Percentiles rank a stretch among this genome's conserved stretches.
Evolutionary conservation across 371 early-diverging fungal genomes (phyloP).

Genomic region (Cokeromyces recurvatus): DNA sequence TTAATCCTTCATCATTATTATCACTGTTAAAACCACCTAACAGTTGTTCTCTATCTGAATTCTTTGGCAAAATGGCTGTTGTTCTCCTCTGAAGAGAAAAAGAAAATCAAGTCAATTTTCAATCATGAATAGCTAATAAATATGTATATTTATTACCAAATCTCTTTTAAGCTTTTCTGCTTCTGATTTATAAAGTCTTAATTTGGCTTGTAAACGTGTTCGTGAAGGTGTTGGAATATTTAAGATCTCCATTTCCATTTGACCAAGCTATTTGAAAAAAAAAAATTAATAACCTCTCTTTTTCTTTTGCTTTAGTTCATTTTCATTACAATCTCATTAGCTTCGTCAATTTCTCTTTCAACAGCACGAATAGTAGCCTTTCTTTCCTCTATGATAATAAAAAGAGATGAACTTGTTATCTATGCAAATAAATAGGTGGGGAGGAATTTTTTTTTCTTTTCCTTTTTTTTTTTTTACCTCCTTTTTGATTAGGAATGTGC

Average conservation of each 20-base stretch:
- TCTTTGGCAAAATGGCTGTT: constrained; percentile 34
- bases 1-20: constrained; percentile 22
- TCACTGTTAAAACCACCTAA: constrained; percentile 51
- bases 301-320: not conserved
- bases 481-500: constrained; percentile 54
- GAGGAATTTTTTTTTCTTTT: not conserved
- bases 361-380: constrained; percentile 70
- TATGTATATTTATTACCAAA: constrained; percentile 38
- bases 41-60: constrained; percentile 60
- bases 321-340: constrained; percentile 75
- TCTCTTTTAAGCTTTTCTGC: constrained; percentile 73
- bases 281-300: not conserved
- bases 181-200: constrained; percentile 74
- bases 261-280: constrained; percentile 57
- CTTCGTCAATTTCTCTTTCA: constrained; percentile 88
- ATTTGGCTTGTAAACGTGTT: constrained; percentile 64
- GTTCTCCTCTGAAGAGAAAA: constrained; percentile 27
- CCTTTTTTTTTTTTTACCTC: constrained; percentile 40
- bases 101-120: not conserved
- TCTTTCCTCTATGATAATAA: constrained; percentile 52
- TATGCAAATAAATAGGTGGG: too few relatives aligned
- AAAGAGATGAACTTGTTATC: too few relatives aligned
- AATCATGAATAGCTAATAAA: not conserved
- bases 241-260: constrained; percentile 90
- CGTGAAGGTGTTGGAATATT: constrained; percentile 68